Evolutionary conservation across 2,329 filamentous ascomycete genomes (phyloP).

Genomic region (Apiospora sp.): DNA sequence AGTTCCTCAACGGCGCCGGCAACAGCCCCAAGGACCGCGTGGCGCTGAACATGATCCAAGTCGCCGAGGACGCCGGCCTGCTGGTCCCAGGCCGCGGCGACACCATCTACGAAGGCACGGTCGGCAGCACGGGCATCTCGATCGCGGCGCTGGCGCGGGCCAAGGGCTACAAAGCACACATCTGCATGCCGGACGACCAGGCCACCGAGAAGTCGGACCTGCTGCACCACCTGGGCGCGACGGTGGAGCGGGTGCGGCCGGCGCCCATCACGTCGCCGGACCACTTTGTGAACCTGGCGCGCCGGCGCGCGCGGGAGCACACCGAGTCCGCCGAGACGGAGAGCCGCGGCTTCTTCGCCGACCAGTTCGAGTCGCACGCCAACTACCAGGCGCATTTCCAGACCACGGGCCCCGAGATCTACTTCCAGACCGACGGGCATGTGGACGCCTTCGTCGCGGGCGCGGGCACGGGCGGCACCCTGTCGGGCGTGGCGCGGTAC

Average conservation of each 20-base stretch:
- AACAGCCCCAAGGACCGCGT: conserved; percentile 96
- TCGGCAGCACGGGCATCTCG: conserved; percentile 95
- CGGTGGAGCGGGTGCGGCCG: conserved; percentile 89
- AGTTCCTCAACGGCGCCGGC: conserved; percentile 95
- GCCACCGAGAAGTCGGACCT: conserved; percentile 88
- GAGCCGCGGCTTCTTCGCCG: conserved; percentile 88
- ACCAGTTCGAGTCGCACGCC: conserved; percentile 92
- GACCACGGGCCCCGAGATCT: conserved; percentile 90
- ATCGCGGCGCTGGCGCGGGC: conserved; percentile 88
- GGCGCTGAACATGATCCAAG: conserved; percentile 85
- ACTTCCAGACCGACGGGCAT: conserved; percentile 74
- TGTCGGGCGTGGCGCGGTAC: conserved; percentile 84
- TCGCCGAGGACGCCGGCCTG: conserved; percentile 80
- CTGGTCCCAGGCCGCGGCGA: conserved; percentile 84
- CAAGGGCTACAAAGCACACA: conserved; percentile 89
- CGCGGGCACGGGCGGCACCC: conserved; percentile 92
- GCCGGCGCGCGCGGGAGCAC: conserved; percentile 78
- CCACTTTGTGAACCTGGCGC: conserved; percentile 94
- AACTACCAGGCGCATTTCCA: conserved; percentile 88
- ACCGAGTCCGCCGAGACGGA: conserved; percentile 62
- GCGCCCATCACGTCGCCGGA: conserved; percentile 92
- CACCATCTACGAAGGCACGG: conserved; percentile 96
- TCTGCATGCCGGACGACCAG: conserved; percentile 97
- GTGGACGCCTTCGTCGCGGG: conserved; percentile 92
- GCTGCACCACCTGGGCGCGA: conserved; percentile 86